Conservation (phyloP, 192 early-diverging fungal genomes). For the Coemansia aciculifera region DNA sequence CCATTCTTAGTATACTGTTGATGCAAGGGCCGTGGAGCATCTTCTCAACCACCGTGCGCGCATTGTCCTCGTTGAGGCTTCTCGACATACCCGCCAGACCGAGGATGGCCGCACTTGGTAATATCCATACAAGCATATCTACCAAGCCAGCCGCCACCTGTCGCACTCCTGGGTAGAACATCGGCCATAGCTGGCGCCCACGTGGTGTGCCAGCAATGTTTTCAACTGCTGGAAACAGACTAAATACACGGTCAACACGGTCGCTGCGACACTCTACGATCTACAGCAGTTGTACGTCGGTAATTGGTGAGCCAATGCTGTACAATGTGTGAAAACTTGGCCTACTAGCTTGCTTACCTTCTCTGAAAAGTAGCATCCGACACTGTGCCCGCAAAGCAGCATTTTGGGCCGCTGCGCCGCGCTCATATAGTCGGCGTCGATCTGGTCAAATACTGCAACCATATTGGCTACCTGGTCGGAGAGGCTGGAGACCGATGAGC, state of each 20-base stretch:
- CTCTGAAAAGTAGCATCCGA: slow-evolving; percentile 45
- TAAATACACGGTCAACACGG: slow-evolving; percentile 64
- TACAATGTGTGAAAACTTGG: not conserved
- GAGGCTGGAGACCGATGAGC: slow-evolving; percentile 20
- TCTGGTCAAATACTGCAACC: slow-evolving; percentile 42
- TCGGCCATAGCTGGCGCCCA: slow-evolving; percentile 58
- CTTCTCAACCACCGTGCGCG: slow-evolving; percentile 63
- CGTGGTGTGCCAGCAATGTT: slow-evolving; percentile 76
- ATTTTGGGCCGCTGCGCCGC: slow-evolving; percentile 15
- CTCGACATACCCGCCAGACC: slow-evolving; percentile 16
- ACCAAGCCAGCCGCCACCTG: slow-evolving; percentile 30
- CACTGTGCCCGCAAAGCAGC: slow-evolving; percentile 34
- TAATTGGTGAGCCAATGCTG: slow-evolving; percentile 18
- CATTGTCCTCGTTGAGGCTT: slow-evolving; percentile 42
- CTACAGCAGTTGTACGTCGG: not conserved
- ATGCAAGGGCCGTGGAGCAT: slow-evolving; percentile 66
- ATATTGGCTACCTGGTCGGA: slow-evolving; percentile 36
- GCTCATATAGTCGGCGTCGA: slow-evolving; percentile 19
- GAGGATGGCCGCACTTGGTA: slow-evolving; percentile 30
- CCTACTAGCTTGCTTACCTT: not conserved
- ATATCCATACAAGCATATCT: slow-evolving; percentile 38
- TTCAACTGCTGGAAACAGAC: slow-evolving; percentile 80
- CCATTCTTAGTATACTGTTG: slow-evolving; percentile 69
- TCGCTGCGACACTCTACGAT: slow-evolving; percentile 64
- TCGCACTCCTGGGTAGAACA: slow-evolving; percentile 37